Evolutionary conservation across 139 green algal genomes (phyloP), one percentile per base, ranked within the genome.

Genomic region (Pseudopediastrum boryanum): DNA sequence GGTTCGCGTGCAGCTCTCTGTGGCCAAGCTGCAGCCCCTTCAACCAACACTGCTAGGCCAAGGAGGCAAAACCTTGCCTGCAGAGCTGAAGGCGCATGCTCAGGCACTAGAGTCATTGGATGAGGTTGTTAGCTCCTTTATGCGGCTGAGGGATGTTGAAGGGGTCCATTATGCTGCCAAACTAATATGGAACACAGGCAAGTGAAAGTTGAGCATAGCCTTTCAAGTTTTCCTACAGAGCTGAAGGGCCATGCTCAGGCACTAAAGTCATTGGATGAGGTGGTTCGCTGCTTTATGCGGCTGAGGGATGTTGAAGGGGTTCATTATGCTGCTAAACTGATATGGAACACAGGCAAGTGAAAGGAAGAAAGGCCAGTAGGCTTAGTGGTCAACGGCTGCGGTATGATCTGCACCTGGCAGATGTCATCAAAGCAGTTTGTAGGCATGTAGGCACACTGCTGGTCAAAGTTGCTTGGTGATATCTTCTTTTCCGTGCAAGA

Each of bases 101-200:
- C 19, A 38, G 29, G 35, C 42, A 6, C 36, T 80, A 29, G 70
- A 80, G 2, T 27, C 39, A 27, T 63, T 84, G 38, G 78, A 83
- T 12, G 48, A 79, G 16, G 38, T 12, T 10, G 38, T 77, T 16
- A n/a, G 42, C 12, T 21, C 48, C 2, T 85, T 87, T 36, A 7
- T 80, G 35, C 44, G 42, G 33, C 36, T 74, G 33, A 39, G 41
- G 19, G 44, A 54, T 2, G 33, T 81, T 36, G 62, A 74, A 9
- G 61, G 74, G 8, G 59, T 62, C 21, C 89, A 93, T 56, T 82
- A 88, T 52, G 77, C 80, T n/a, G 65, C 69, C 13, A 74, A 84
- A 2, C 80, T 93, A n/a, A 83, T 82, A 36, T 93, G 89, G 89
- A 92, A 90, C 66, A 81, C 87, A 48, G 77, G 77, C 77, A 39